These are phyloP conservation scores for Chiua virens DNA, from an alignment of 768 basidiomycete genomes.

Conservation along the genomic window DNA sequence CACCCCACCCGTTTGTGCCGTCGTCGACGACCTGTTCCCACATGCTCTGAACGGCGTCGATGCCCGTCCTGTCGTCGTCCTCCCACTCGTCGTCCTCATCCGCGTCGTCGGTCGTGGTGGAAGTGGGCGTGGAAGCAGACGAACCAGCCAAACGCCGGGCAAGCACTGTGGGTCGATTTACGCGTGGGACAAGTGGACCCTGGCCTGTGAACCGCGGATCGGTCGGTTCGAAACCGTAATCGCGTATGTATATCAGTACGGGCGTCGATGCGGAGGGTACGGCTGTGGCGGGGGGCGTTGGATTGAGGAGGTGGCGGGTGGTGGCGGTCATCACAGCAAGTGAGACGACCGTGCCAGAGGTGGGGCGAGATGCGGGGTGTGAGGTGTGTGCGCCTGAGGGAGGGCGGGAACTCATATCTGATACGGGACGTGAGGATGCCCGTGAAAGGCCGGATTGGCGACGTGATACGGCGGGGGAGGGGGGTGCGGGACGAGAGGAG, in stretches of 20 bases:
- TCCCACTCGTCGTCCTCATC: conserved; percentile 5
- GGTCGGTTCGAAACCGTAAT: conserved; percentile 43
- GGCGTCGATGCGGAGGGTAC: not conserved
- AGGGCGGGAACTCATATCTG: conserved; percentile 15
- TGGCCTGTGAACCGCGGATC: conserved; percentile 46
- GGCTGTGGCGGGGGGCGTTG: not conserved
- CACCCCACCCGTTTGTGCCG: conserved; percentile 32
- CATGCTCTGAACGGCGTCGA: not conserved
- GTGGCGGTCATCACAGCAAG: too few relatives aligned
- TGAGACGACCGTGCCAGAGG: too few relatives aligned
- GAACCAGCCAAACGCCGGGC: conserved; percentile 28
- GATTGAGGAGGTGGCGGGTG: not conserved
- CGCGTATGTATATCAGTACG: conserved; percentile 45
- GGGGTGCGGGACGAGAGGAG: conserved; percentile 59
- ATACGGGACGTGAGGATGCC: conserved; percentile 24
- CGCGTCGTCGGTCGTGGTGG: not conserved
- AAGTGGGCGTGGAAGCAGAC: too few relatives aligned
- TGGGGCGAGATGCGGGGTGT: conserved; percentile 18
- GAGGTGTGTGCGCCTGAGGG: conserved; percentile 7
- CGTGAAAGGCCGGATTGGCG: conserved; percentile 35
- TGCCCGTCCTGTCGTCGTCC: conserved; percentile 1
- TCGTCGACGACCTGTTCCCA: conserved; percentile 30
- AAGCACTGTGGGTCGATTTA: conserved; percentile 34
- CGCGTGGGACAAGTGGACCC: conserved; percentile 41
- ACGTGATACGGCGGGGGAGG: conserved; percentile 55